Evolutionary conservation across 768 basidiomycete species (phyloP).

Genomic region (Tricholoma sp.): DNA sequence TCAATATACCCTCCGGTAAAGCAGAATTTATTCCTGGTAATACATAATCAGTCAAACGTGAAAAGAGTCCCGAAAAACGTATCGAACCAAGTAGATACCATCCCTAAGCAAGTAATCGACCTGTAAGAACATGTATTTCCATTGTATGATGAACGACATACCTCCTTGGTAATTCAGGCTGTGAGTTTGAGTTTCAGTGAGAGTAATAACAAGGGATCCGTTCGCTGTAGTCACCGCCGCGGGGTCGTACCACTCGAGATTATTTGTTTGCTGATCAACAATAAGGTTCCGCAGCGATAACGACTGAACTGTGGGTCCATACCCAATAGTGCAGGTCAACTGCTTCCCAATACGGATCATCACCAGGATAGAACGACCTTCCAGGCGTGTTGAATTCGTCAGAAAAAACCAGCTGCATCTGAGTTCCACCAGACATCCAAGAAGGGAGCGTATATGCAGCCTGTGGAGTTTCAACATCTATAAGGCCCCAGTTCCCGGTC

Average conservation of each 20-base stretch:
- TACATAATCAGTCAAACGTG: slow-evolving; percentile 27
- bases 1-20: slow-evolving; percentile 83
- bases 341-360: slow-evolving; percentile 87
- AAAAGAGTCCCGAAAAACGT: neutral
- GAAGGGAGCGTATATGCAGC: slow-evolving; percentile 49
- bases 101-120: slow-evolving; percentile 26
- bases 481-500: slow-evolving; percentile 46
- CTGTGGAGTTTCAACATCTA: slow-evolving; percentile 53
- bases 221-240: slow-evolving; percentile 66
- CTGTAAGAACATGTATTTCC: slow-evolving; percentile 12
- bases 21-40: slow-evolving; percentile 78
- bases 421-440: slow-evolving; percentile 47
- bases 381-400: slow-evolving; percentile 77
- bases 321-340: slow-evolving; percentile 77
- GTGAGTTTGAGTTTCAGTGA: slow-evolving; percentile 59
- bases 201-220: slow-evolving; percentile 72
- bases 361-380: slow-evolving; percentile 73
- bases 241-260: slow-evolving; percentile 88
- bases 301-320: neutral
- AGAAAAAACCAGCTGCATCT: slow-evolving; percentile 59
- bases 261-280: slow-evolving; percentile 46
- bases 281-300: neutral
- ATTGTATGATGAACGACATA: slow-evolving; percentile 28
- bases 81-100: slow-evolving; percentile 37
- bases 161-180: slow-evolving; percentile 68